A percentile compares a stretch with the other conserved stretches of the same genome.
phyloP scores from a whole-genome alignment of 768 basidiomycete species.

The Serpula lacrymans region DNA sequence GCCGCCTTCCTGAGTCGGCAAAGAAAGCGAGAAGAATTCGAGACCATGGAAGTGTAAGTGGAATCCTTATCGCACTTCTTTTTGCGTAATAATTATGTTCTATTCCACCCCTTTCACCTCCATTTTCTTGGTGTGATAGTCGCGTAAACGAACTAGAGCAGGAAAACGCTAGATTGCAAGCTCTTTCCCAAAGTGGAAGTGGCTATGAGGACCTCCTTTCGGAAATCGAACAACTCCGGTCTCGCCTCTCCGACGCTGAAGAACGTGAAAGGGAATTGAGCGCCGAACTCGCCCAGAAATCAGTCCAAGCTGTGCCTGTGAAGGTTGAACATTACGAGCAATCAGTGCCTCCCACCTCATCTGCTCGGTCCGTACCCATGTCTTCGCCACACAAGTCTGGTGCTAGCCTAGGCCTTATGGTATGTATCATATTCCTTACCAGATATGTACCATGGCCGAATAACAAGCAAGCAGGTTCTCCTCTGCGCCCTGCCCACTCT shows the following conservation, averaged over 20 bases:
- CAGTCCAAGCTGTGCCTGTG: slow-evolving; percentile 35
- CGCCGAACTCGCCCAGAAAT: slow-evolving; percentile 50
- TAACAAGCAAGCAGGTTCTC: slow-evolving; percentile 54
- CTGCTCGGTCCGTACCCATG: slow-evolving; percentile 26
- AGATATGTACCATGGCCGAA: slow-evolving; percentile 3
- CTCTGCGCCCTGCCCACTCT: slow-evolving; percentile 75
- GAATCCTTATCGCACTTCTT: slow-evolving; percentile 9
- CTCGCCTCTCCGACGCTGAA: slow-evolving; percentile 59
- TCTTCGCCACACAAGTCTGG: slow-evolving; percentile 55
- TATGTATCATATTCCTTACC: slow-evolving; percentile 31
- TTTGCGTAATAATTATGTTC: slow-evolving; percentile 8
- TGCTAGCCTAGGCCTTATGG: slow-evolving; percentile 71
- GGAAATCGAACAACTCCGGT: slow-evolving; percentile 64
- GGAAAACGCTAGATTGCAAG: slow-evolving; percentile 73
- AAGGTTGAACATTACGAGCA: slow-evolving; percentile 62
- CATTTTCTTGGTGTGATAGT: too few relatives aligned
- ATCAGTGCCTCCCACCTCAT: slow-evolving; percentile 42
- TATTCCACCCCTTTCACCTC: slow-evolving; percentile 7
- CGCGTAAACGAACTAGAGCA: slow-evolving; percentile 82
- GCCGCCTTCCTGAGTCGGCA: slow-evolving; percentile 90
- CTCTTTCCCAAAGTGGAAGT: slow-evolving; percentile 47
- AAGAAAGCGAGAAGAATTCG: slow-evolving; percentile 90
- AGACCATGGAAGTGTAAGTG: slow-evolving; percentile 85
- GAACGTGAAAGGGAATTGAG: slow-evolving; percentile 66
- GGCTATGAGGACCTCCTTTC: slow-evolving; percentile 42